A percentile compares a stretch with the other conserved stretches of the same genome.
These are phyloP conservation scores for Talaromyces ruber DNA, from an alignment of 495 filamentous ascomycete genomes.

Conservation along the genomic window DNA sequence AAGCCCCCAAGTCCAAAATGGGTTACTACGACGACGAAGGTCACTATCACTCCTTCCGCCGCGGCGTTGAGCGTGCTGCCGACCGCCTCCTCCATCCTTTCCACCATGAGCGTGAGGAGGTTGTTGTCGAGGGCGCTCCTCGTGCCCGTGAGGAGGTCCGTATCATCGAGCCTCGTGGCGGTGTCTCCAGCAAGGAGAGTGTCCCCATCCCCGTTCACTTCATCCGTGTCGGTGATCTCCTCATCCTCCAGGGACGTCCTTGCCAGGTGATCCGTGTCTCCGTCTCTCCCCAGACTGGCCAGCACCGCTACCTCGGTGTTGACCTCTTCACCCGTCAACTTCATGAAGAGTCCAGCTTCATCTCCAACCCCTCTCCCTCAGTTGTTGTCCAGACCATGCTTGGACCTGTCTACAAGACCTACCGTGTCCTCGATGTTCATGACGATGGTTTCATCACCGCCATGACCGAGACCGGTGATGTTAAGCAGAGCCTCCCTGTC, in stretches of 20 bases:
- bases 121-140: conserved; percentile 44
- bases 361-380: conserved; percentile 91
- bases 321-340: conserved; percentile 99
- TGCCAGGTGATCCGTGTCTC: conserved; percentile 99
- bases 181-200: conserved; percentile 56
- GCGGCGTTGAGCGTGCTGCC: conserved; percentile 74
- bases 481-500: conserved; percentile 92
- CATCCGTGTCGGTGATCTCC: conserved; percentile 95
- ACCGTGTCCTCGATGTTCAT: conserved; percentile 96
- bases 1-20: conserved; percentile 62
- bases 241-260: conserved; percentile 97
- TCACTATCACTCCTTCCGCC: conserved; percentile 89
- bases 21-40: conserved; percentile 99
- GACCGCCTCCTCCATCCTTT: conserved; percentile 71
- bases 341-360: conserved; percentile 96
- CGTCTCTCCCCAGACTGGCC: conserved; percentile 93
- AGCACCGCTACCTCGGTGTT: conserved; percentile 98
- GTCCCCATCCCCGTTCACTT: conserved; percentile 99
- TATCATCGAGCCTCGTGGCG: conserved; percentile 43
- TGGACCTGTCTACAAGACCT: conserved; percentile 99
- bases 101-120: conserved; percentile 46
- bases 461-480: conserved; percentile 85
- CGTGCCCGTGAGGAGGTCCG: conserved; percentile 41
- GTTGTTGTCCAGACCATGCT: conserved; percentile 99
- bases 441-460: conserved; percentile 72